phyloP scores from a whole-genome alignment of 805 yeast species.

The Lipomyces mesembrius region DNA sequence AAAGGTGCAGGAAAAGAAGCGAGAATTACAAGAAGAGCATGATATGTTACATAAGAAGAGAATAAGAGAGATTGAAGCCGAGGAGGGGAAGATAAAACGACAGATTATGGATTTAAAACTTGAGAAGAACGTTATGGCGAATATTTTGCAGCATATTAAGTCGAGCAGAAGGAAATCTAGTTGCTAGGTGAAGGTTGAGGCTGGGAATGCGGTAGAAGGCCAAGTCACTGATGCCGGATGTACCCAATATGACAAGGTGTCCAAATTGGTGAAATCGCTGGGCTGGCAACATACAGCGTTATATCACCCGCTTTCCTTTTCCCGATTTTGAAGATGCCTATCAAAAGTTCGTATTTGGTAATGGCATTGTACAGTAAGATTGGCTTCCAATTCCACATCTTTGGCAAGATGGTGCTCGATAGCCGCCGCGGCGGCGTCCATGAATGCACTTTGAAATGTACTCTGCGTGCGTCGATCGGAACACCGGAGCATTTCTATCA shows the following conservation, averaged over 20 bases:
- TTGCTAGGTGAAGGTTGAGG: not conserved
- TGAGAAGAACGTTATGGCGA: constrained; percentile 29
- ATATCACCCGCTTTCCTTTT: not conserved
- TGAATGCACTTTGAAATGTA: too few relatives aligned
- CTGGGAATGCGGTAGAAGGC: not conserved
- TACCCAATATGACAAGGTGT: not conserved
- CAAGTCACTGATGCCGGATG: not conserved
- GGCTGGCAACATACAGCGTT: not conserved
- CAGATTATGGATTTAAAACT: constrained; percentile 23
- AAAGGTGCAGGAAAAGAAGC: constrained; percentile 23
- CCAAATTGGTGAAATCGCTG: not conserved
- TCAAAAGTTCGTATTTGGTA: too few relatives aligned
- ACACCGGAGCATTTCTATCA: too few relatives aligned
- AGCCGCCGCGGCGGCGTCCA: too few relatives aligned
- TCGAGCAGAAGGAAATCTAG: constrained; percentile 2
- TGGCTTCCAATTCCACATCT: too few relatives aligned
- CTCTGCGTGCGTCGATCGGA: too few relatives aligned
- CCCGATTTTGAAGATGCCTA: not conserved
- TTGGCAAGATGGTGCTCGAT: too few relatives aligned
- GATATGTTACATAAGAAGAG: constrained; percentile 9
- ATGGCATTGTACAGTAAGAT: too few relatives aligned
- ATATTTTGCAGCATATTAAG: constrained; percentile 28
- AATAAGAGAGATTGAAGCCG: constrained; percentile 20
- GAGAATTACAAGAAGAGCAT: constrained; percentile 14
- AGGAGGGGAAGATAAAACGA: constrained; percentile 20